Evolutionary conservation across 805 yeast species (phyloP), one percentile per base, ranked within the genome.

Genomic region (Naumovozyma castellii): DNA sequence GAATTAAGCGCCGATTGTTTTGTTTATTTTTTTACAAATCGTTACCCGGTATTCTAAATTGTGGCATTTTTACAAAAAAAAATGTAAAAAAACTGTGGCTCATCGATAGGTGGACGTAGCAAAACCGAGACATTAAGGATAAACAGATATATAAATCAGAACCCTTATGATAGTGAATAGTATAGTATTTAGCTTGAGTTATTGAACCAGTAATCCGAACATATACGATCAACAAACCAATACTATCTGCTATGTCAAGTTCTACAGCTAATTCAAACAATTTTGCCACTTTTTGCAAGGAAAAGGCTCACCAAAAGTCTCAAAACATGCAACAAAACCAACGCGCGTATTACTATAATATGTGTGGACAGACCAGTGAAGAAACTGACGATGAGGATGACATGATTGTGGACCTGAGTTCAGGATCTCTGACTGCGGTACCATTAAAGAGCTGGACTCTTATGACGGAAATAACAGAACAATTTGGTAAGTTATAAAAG

Each of bases 381-480:
- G 27, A 22, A 22, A 22, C 9, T 22, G 27, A 36, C 6, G 52
- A 48, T 4, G 45, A 39, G 2, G 62, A 59, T 15, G 64, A 59
- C 39, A 35, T 53, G 42, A 42, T 59, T 25, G 64, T 59, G 13
- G 64, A 59, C 40, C 41, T 59, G 22, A 51, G 40, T 36, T 45
- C 59, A 0, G 62, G 64, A 4, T 53, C 60, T 4, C 37, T 56
- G 18, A 49, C 46, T 15, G 54, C 64, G 2, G 52, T 53, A 20
- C 45, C 50, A 25, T 38, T 57, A 36, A 45, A 47, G 18, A 48
- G 40, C 27, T 57, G 54, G 53, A 39, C 38, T 17, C 38, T 50
- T 29, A 47, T 59, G 48, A 36, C 45, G n/a, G 54, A 51, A n/a
- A 41, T 59, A 5, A 43, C 55, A 13, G 53, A 54, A 12, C 45